Base-by-base conservation (phyloP, 352 stramenopile genomes). In the Phytophthora boehmeriae region DNA sequence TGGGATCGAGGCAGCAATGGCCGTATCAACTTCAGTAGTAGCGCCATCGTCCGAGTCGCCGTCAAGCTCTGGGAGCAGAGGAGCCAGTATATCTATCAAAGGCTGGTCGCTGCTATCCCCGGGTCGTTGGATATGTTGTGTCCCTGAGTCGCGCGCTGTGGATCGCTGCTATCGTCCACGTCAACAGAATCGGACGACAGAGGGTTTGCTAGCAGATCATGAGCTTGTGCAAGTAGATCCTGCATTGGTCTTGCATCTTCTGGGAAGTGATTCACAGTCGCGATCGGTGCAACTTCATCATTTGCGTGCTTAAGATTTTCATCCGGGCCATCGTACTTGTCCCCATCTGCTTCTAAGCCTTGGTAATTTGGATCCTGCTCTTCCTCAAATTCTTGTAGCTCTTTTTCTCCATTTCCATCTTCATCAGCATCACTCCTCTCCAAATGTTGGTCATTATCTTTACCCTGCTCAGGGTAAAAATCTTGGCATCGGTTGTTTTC, bases 161-260 rank as follows among this genome's bases (percentile, higher is more conserved):
- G 52, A 13, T 60, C 47, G 14, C 43, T 63, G 28, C 10, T 38
- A 22, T 54, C 38, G 19, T 54, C 30, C 27, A 19, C 27, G 16
- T 62, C 56, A 19, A 57, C 19, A 48, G 28, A 49, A 11, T 59
- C 57, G 8, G 49, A 54, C 16, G 54, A 64, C 1, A 34, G 11
- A 47, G 17, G 50, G 16, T 14, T 56, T 19, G 52, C 52, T 23
- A 72, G 16, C 10, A 68, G 59, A 13, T 68, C 58, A 23, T 64
- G 64, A 17, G 44, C 58, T 59, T 72, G 43, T 14, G 53, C 44
- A 11, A 67, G 25, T 27, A 71, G 9, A 10, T 54, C 41, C 27
- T 52, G 39, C 1, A 36, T 9, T 9, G 49, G 42, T 22, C 20
- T 25, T 23, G 13, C 4, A 13, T 54, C 23, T 8, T 42, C 25